A percentile compares a stretch with the other conserved stretches of the same genome.
Evolutionary conservation across 305 asterid species (phyloP).

Genomic region (Petunia hybrid): DNA sequence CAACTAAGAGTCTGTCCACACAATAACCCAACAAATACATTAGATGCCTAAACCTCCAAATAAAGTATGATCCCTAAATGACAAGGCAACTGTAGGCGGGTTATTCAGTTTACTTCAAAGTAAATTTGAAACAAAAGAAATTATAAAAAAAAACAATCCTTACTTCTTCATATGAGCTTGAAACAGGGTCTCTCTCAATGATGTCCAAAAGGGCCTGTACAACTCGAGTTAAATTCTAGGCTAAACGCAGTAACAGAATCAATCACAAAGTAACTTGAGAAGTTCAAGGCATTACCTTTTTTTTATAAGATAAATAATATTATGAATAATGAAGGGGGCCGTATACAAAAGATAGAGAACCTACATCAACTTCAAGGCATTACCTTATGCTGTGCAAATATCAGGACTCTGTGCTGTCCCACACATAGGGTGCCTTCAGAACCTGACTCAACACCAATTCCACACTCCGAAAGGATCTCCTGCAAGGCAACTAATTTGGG

Average conservation of each 20-base stretch:
- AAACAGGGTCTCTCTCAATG: conserved; percentile 90
- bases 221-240: conserved; percentile 13
- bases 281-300: conserved; percentile 3
- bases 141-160: conserved; percentile 44
- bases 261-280: conserved; percentile 36
- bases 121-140: neutral
- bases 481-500: conserved; percentile 97
- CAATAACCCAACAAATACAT: conserved; percentile 4
- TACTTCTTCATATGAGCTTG: conserved; percentile 88
- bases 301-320: neutral
- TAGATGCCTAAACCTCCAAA: neutral
- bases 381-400: conserved; percentile 98
- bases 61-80: neutral
- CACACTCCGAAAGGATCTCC: conserved; percentile 99
- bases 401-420: conserved; percentile 96
- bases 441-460: conserved; percentile 89
- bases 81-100: neutral
- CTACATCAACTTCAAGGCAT: neutral
- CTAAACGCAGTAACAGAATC: conserved; percentile 35
- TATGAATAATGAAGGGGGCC: neutral
- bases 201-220: conserved; percentile 94
- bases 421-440: conserved; percentile 75
- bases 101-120: conserved; percentile 11
- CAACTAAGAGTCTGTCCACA: conserved; percentile 4
- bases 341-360: too few relatives aligned